Conservation (phyloP, 495 filamentous ascomycete genomes). For the Oidiodendron maius region DNA sequence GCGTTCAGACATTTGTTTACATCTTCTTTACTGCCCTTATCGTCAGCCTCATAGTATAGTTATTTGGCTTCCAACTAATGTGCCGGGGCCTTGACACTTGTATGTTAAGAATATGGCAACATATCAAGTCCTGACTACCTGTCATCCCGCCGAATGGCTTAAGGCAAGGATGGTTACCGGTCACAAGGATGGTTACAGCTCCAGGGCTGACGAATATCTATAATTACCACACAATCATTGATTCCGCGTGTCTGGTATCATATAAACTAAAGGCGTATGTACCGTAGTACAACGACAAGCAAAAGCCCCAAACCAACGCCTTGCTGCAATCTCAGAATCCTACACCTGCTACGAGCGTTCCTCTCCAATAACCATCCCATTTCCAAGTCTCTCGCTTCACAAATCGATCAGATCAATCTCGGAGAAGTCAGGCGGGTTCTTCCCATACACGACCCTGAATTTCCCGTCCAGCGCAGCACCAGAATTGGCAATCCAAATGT, state of each 20-base stretch:
- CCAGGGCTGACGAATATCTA: too few species aligned
- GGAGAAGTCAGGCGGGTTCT: slow-evolving; percentile 87
- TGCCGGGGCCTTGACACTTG: too few species aligned
- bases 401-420: slow-evolving; percentile 85
- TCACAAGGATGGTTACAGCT: too few species aligned
- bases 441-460: slow-evolving; percentile 77
- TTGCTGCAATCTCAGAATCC: background rate
- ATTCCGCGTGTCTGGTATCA: too few species aligned
- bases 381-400: slow-evolving; percentile 24
- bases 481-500: slow-evolving; percentile 93
- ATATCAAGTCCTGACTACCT: too few species aligned
- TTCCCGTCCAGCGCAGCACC: slow-evolving; percentile 81
- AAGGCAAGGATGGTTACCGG: too few species aligned
- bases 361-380: background rate
- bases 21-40: too few species aligned
- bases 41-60: background rate
- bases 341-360: background rate
- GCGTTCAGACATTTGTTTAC: too few species aligned
- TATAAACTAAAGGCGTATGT: background rate
- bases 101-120: too few species aligned
- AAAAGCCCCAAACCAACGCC: background rate
- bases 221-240: too few species aligned
- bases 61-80: background rate
- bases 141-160: too few species aligned
- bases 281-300: background rate